Conservation (phyloP, 768 basidiomycete species). For the Hygrocybe punicea region DNA sequence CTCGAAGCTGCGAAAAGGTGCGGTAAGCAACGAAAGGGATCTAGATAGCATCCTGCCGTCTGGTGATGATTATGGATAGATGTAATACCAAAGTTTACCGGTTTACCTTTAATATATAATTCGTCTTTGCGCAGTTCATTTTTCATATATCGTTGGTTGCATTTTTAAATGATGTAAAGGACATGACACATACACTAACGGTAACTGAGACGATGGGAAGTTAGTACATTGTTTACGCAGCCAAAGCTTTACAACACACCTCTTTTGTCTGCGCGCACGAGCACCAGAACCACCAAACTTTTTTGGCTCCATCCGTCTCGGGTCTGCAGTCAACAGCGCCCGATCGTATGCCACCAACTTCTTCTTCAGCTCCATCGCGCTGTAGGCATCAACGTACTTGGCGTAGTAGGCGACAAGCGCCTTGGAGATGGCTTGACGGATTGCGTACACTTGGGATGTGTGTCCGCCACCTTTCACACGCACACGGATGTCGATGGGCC, state of each 20-base stretch:
- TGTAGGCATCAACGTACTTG: slow-evolving; percentile 97
- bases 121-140: too few relatives aligned
- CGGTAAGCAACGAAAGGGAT: too few relatives aligned
- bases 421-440: slow-evolving; percentile 98
- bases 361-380: slow-evolving; percentile 97
- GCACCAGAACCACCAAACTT: slow-evolving; percentile 99
- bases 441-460: slow-evolving; percentile 97
- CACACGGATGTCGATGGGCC: slow-evolving; percentile 89
- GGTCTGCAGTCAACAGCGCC: slow-evolving; percentile 86
- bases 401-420: slow-evolving; percentile 97
- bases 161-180: not conserved
- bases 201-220: not conserved
- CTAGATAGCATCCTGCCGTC: too few relatives aligned
- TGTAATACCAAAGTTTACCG: too few relatives aligned
- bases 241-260: slow-evolving; percentile 44
- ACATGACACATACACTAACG: slow-evolving; percentile 2
- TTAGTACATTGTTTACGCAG: not conserved
- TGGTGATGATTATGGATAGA: not conserved
- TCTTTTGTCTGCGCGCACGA: slow-evolving; percentile 97
- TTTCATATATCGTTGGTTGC: not conserved
- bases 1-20: not conserved
- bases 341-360: slow-evolving; percentile 94
- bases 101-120: too few relatives aligned
- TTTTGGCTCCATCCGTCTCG: slow-evolving; percentile 98
- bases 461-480: slow-evolving; percentile 99